phyloP scores from a whole-genome alignment of 306 rosid species.

The Spatholobus suberectus region DNA sequence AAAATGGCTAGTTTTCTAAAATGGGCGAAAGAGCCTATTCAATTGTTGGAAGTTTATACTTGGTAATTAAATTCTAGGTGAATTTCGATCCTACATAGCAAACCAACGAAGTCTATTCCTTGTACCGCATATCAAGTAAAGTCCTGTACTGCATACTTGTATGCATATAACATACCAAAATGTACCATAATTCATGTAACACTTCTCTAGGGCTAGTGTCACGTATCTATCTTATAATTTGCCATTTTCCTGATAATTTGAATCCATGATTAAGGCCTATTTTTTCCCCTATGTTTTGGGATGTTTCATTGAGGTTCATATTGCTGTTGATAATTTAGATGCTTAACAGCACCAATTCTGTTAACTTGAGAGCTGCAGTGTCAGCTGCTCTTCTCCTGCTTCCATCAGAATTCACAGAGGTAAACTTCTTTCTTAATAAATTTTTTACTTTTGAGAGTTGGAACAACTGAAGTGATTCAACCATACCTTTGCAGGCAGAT shows the following conservation, averaged over 20 bases:
- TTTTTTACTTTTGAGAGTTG: constrained; percentile 33
- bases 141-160: not conserved
- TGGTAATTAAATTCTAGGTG: not conserved
- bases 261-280: not conserved
- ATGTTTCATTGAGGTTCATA: constrained; percentile 63
- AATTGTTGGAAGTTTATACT: not conserved
- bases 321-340: constrained; percentile 71
- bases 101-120: not conserved
- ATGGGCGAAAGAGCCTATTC: not conserved
- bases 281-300: not conserved
- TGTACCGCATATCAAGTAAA: not conserved
- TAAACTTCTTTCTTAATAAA: constrained; percentile 49
- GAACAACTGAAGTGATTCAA: constrained; percentile 35
- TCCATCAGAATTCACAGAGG: constrained; percentile 86
- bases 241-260: constrained; percentile 5
- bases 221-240: constrained; percentile 21
- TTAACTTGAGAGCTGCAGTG: constrained; percentile 83
- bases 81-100: not conserved
- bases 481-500: constrained; percentile 69
- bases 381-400: constrained; percentile 91
- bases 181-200: not conserved
- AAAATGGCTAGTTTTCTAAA: constrained; percentile 1
- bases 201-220: not conserved
- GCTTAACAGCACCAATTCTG: constrained; percentile 58
- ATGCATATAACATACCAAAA: not conserved